Evolutionary conservation across 1,139 yeast genomes (phyloP).

Genomic region (Sugiyamaella japonica): DNA sequence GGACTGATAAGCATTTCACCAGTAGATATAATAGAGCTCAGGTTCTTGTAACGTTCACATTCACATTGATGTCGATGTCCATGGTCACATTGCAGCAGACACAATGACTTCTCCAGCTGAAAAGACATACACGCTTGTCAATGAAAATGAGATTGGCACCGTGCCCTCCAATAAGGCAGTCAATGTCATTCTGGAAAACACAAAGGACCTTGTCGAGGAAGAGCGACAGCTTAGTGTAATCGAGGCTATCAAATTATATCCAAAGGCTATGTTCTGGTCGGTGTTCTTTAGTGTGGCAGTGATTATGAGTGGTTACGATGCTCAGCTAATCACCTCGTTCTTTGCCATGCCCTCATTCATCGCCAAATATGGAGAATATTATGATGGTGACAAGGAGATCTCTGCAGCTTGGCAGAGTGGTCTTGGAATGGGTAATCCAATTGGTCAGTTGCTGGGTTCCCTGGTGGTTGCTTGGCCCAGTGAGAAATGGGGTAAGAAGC

Average conservation of each 20-base stretch:
- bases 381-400: conserved; percentile 41
- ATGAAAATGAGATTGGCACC: conserved; percentile 8
- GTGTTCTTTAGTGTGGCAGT: conserved; percentile 46
- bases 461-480: conserved; percentile 29
- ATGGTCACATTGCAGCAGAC: not conserved
- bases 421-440: conserved; percentile 19
- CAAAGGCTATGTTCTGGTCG: conserved; percentile 50
- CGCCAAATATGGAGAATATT: conserved; percentile 43
- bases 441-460: conserved; percentile 24
- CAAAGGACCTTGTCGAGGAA: conserved; percentile 31
- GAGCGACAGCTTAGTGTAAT: conserved; percentile 32
- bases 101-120: not conserved
- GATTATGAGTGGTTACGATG: conserved; percentile 54
- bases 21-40: not conserved
- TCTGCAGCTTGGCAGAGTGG: conserved; percentile 41
- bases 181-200: conserved; percentile 27
- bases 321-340: conserved; percentile 43
- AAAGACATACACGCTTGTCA: not conserved
- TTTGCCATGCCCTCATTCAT: conserved; percentile 48
- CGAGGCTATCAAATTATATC: conserved; percentile 42
- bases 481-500: conserved; percentile 51
- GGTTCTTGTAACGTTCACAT: not conserved
- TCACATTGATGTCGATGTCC: no score
- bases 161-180: conserved; percentile 22
- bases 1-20: conserved; percentile 1